Base-by-base conservation (phyloP, 345 rosid species). In the Pelargonium nanum region DNA sequence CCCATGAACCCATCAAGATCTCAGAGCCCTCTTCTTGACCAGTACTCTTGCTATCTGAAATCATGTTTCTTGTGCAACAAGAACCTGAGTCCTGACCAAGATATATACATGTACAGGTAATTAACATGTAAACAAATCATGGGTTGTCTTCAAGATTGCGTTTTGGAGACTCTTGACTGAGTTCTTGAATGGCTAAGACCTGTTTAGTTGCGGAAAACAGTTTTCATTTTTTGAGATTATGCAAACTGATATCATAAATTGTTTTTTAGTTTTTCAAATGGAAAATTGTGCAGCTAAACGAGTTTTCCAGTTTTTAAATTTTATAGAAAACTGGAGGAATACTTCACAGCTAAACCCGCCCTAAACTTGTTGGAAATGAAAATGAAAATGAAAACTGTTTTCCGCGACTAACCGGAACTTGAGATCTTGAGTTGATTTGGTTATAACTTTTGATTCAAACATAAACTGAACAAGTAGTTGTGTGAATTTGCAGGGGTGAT, bases 31-130 rank as follows among this genome's bases (percentile, higher is more conserved):
- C 26, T 52, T 34, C 22, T 5, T 0, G 24, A 30, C 26, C 22
- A 15, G 19, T 20, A 5, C 56, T 4, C 65, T 73, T 74, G 85
- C 70, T 86, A 61, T 57, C 88, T 86, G 73, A 82, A 81, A 56
- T 70, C 80, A 3, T 91, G 98, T 51, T 75, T 68, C 26, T 75
- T 84, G 1, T 91, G 97, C 71, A 55, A 25, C 68, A 78, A 80
- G 69, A 76, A 72, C 4, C 64, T 88, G 32, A 73, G 59, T 44
- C 81, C 66, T 0, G 75, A 80, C 74, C 78, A 84, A 72, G 96
- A 88, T 55, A 71, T 91, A 26, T 91, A 81, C 83, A 91, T 88
- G 94, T 90, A 87, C 77, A 85, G 85, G 97, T 87, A 70, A 55
- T 8, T 16, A 5, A 22, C 2, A 20, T 21, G 69, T 55, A 6